phyloP scores from a whole-genome alignment of 2,329 filamentous ascomycete species.

The Botryosphaeria dothidea region DNA sequence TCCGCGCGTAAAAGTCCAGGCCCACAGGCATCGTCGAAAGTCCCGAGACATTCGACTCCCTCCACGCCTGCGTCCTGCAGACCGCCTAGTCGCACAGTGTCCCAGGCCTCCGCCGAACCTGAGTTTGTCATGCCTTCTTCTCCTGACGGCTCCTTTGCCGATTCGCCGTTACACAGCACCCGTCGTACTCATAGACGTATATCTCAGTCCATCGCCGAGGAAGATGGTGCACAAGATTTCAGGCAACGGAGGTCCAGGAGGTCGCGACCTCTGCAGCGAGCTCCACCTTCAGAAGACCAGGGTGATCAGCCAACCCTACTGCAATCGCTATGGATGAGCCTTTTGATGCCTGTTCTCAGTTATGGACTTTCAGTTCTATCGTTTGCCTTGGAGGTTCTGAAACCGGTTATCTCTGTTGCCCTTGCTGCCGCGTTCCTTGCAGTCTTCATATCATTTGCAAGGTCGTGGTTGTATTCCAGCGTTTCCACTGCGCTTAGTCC shows the following conservation, averaged over 20 bases:
- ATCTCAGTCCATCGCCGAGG: neutral
- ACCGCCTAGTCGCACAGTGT: neutral
- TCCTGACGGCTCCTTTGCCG: slow-evolving; percentile 25
- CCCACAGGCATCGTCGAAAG: slow-evolving; percentile 17
- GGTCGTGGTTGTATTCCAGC: neutral
- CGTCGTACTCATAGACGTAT: neutral
- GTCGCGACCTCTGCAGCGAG: slow-evolving; percentile 10
- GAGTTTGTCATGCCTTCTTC: slow-evolving; percentile 47
- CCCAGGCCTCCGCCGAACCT: slow-evolving; percentile 33
- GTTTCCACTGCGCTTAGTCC: slow-evolving; percentile 60
- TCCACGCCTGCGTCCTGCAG: slow-evolving; percentile 18
- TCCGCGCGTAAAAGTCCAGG: neutral
- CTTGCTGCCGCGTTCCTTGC: slow-evolving; percentile 61
- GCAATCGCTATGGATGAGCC: slow-evolving; percentile 32
- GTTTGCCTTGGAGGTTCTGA: slow-evolving; percentile 62
- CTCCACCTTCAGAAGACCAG: neutral
- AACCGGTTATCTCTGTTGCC: slow-evolving; percentile 64
- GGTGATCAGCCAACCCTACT: slow-evolving; percentile 16
- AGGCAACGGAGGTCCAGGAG: neutral
- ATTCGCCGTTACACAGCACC: slow-evolving; percentile 18
- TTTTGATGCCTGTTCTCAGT: slow-evolving; percentile 36
- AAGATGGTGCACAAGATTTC: neutral
- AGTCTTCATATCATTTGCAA: neutral
- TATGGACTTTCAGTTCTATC: slow-evolving; percentile 60
- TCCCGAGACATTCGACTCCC: neutral